Evolutionary conservation across 1,284 basidiomycete genomes (phyloP), one percentile per base, ranked within the genome.

Genomic region (Sphagnurus paluster): DNA sequence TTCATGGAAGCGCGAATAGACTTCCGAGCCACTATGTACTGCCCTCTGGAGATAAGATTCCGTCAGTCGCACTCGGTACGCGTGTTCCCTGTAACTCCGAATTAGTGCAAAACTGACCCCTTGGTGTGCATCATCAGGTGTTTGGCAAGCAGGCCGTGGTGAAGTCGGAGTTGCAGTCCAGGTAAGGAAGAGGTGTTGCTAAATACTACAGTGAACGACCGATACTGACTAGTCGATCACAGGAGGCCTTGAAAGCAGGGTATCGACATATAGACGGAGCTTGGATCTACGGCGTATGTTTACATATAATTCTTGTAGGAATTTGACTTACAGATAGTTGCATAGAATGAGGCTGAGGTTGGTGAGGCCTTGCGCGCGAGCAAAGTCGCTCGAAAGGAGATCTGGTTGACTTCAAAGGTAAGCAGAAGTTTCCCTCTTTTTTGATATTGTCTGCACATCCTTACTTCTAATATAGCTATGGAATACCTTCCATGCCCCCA

Each of bases 201-300:
- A n/a, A n/a, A n/a, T n/a, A n/a, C n/a, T n/a, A n/a, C n/a, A n/a
- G n/a, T n/a, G n/a, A n/a, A 7, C 11, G 2, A 3, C 9, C 11
- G 21, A 21, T 20, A 7, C 35, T 37, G 3, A 37, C 35, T 11
- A 17, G 26, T 13, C 9, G 3, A 5, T 33, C 37, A 17, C 42
- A 79, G 72, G 69, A 74, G 5, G 84, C 82, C 2, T 61, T 86
- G 47, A 66, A 71, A 20, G 64, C 73, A 6, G 82, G 86, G 0
- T 89, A 87, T 61, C 74, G 81, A 50, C 87, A 91, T 64, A 84
- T 93, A 42, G 89, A 92, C 59, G 83, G 77, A 28, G 89, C 87
- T 28, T 84, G 82, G 77, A 74, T 76, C 37, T 90, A 90, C 57
- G 59, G 74, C 33, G 80, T 79, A 55, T 23, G 67, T 56, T 17